phyloP scores from a whole-genome alignment of 2,329 filamentous ascomycete species.

The Torrubiella hemipterigena region DNA sequence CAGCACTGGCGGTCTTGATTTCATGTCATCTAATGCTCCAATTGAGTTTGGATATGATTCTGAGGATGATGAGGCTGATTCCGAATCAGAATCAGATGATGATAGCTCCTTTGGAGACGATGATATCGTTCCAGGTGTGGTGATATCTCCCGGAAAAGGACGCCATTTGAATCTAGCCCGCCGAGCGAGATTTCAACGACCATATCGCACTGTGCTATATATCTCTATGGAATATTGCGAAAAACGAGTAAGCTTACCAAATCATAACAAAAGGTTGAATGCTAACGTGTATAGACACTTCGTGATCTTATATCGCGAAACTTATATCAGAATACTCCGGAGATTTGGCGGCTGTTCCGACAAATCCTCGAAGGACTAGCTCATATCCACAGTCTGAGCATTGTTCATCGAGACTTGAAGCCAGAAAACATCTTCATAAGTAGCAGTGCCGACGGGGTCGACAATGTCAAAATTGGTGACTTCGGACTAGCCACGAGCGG shows the following conservation, averaged over 20 bases:
- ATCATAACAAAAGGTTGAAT: constrained; percentile 1
- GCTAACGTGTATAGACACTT: constrained; percentile 44
- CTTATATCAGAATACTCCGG: constrained; percentile 59
- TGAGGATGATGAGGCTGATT: constrained; percentile 29
- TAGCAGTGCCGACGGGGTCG: constrained; percentile 54
- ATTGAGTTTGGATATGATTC: constrained; percentile 67
- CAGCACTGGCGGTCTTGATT: constrained; percentile 77
- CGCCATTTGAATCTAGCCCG: constrained; percentile 15
- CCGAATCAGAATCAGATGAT: constrained; percentile 31
- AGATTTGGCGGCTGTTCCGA: constrained; percentile 82
- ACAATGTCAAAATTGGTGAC: constrained; percentile 91
- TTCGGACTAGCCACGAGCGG: constrained; percentile 90
- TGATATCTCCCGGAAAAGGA: constrained; percentile 19
- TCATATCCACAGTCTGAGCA: constrained; percentile 81
- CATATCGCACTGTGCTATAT: constrained; percentile 67
- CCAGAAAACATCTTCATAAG: constrained; percentile 93
- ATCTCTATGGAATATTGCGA: constrained; percentile 99
- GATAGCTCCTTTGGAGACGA: constrained; percentile 18
- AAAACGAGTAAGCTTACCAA: constrained; percentile 48
- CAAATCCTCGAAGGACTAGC: constrained; percentile 83
- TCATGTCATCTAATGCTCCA: constrained; percentile 77
- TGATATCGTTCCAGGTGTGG: too few relatives aligned
- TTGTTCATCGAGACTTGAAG: constrained; percentile 93
- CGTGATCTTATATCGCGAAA: constrained; percentile 74
- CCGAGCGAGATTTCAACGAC: constrained; percentile 30